Conservation (phyloP, 2,329 filamentous ascomycete genomes). For the Cladosporium sp. region DNA sequence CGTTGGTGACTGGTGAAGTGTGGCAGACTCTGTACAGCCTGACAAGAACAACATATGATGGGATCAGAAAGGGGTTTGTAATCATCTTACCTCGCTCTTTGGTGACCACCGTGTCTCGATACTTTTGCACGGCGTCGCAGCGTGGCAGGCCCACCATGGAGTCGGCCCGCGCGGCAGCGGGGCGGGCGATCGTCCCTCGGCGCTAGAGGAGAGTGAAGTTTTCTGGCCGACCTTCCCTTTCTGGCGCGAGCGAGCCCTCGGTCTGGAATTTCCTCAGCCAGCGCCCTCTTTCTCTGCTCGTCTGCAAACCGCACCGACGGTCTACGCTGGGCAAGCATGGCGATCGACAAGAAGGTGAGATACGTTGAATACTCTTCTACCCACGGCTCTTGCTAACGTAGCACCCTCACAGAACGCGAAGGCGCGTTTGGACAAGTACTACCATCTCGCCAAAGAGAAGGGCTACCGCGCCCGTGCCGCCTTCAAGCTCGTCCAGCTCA, state of each 20-base stretch:
- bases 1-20: no score
- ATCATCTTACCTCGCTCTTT: no score
- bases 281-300: background rate
- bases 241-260: background rate
- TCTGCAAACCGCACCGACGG: background rate
- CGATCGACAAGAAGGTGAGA: conserved; percentile 82
- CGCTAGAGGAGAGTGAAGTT: conserved; percentile 3
- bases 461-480: conserved; percentile 92
- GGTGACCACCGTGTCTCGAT: no score
- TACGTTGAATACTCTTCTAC: no score
- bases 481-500: conserved; percentile 96
- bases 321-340: conserved; percentile 53
- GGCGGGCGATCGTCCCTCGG: background rate
- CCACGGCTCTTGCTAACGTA: no score
- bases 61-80: no score
- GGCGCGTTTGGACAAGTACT: conserved; percentile 98
- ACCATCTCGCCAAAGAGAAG: conserved; percentile 96
- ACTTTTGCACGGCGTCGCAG: no score
- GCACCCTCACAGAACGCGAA: conserved; percentile 66
- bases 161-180: background rate
- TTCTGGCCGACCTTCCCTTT: background rate
- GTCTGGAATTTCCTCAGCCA: background rate
- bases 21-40: no score
- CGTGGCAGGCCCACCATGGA: no score
- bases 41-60: no score